Conservation (phyloP, 2,329 filamentous ascomycete genomes). For the Zymoseptoria brevis region DNA sequence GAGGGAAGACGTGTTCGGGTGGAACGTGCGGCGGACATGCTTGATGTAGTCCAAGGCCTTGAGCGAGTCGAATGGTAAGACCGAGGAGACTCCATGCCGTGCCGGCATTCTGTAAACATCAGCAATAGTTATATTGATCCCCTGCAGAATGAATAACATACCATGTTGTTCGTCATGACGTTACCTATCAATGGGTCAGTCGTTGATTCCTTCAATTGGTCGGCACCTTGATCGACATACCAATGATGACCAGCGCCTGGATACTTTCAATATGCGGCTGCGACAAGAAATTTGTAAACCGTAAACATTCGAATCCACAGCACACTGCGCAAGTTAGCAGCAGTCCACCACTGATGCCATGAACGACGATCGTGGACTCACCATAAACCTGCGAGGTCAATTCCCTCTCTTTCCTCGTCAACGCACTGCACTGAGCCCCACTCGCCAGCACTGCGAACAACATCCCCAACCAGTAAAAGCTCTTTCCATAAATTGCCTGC, state of each 20-base stretch:
- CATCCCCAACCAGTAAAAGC: conserved; percentile 51
- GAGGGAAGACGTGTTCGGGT: conserved; percentile 37
- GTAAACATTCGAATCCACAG: conserved; percentile 57
- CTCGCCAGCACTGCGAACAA: conserved; percentile 56
- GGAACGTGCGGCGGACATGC: conserved; percentile 48
- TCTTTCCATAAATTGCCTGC: conserved; percentile 50
- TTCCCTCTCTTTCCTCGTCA: conserved; percentile 52
- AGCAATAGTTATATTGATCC: conserved; percentile 27
- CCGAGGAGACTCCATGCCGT: conserved; percentile 55
- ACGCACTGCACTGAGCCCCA: conserved; percentile 52
- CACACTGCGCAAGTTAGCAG: conserved; percentile 42
- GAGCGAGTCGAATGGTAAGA: conserved; percentile 52
- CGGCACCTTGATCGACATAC: not conserved
- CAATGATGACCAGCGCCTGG: conserved; percentile 54
- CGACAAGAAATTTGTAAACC: conserved; percentile 57
- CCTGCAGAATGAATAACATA: conserved; percentile 4
- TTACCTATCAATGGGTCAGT: conserved; percentile 35
- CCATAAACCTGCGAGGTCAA: conserved; percentile 57
- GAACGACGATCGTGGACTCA: conserved; percentile 26
- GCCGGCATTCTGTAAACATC: conserved; percentile 44
- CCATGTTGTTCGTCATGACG: conserved; percentile 33
- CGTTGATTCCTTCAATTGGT: not conserved
- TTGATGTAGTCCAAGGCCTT: conserved; percentile 53
- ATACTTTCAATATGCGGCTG: conserved; percentile 54
- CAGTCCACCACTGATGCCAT: not conserved